phyloP scores from a whole-genome alignment of 1,139 yeast species.

The Suhomyces ambrosiae region DNA sequence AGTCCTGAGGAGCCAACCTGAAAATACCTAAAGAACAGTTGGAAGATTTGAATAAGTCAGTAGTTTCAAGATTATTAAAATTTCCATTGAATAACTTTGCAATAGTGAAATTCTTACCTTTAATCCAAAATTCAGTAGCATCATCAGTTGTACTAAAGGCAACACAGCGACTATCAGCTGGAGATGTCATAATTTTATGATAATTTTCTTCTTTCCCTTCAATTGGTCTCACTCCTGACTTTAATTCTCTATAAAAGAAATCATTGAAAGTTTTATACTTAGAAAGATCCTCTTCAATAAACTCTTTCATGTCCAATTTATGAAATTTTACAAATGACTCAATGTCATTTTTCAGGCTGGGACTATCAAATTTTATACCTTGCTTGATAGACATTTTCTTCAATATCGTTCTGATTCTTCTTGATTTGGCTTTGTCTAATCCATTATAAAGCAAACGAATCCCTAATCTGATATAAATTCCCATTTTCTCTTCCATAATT shows the following conservation, averaged over 20 bases:
- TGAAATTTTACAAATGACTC: constrained; percentile 81
- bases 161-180: constrained; percentile 88
- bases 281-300: constrained; percentile 49
- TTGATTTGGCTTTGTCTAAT: constrained; percentile 55
- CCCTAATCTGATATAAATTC: constrained; percentile 83
- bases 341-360: constrained; percentile 66
- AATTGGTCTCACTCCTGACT: constrained; percentile 67
- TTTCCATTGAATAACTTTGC: constrained; percentile 63
- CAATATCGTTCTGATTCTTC: constrained; percentile 58
- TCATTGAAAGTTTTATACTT: constrained; percentile 78
- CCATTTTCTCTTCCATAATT: constrained; percentile 89
- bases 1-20: constrained; percentile 94
- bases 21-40: constrained; percentile 73
- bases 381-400: constrained; percentile 73
- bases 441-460: constrained; percentile 84
- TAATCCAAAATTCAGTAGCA: constrained; percentile 87
- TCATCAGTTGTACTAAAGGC: constrained; percentile 61
- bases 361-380: constrained; percentile 79
- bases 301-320: constrained; percentile 70
- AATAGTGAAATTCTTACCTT: constrained; percentile 77
- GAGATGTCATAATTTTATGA: constrained; percentile 60
- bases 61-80: constrained; percentile 49
- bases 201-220: constrained; percentile 53
- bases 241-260: constrained; percentile 79
- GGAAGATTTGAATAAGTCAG: constrained; percentile 38